Base-by-base conservation (phyloP, 257 asterid genomes). In the Solanum piurae region DNA sequence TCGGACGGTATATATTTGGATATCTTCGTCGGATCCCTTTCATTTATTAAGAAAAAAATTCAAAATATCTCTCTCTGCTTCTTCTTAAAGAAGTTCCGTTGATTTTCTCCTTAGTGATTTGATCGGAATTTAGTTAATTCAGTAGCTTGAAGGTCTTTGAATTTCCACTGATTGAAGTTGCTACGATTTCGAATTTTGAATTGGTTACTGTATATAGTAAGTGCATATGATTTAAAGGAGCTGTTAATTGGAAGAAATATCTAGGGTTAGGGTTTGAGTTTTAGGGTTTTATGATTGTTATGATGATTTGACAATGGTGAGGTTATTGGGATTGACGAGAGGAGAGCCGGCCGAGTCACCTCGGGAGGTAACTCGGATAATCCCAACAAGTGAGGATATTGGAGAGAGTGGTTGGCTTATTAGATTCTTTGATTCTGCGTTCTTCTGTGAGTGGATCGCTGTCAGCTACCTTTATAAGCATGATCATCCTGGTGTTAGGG, bases 381-480 rank as follows among this genome's bases (percentile, higher is more conserved):
- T 95, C 90, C 98, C 98, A 86, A 96, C 98, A 21, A 96, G 98
- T 88, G 98, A 95, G 85, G 89, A 80, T 89, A 89, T 91, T 76
- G 98, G 98, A 5, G 98, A 96, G 90, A 93, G 98, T 87, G 98
- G 98, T n/a, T 96, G 98, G 98, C 92, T 96, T 4, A 95, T 96
- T 86, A 93, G 98, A 60, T 96, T 96, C 92, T 96, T 96, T 36
- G 98, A 96, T 90, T 96, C 98, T 16, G 86, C 98, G 2, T 96
- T 96, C 49, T 96, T 96, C 92, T 96, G 98, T 88, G 98, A 96
- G 92, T 96, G 98, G 98, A 96, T 96, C 90, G 98, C 98, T 46
- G 98, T 96, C 74, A 96, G 98, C 93, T 96, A 96, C 92, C 95
- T 96, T 79, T 96, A 96, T 92, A 96, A 94, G 93, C 98, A 96